Evolutionary conservation across 1,284 basidiomycete genomes (phyloP).

Genomic region (Apiotrichum siamense): DNA sequence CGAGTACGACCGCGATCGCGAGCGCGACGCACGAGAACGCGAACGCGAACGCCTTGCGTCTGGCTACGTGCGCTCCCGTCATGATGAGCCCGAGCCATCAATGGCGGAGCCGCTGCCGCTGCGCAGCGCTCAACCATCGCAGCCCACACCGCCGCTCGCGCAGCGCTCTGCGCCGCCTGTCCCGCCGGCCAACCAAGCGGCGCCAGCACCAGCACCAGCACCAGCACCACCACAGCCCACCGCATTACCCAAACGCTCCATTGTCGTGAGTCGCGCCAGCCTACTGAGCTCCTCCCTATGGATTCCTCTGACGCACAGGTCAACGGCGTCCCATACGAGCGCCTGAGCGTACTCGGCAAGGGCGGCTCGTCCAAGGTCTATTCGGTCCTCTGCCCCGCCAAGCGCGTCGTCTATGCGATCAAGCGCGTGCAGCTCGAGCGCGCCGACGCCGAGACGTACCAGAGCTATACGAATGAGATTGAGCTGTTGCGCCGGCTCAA

Average conservation of each 20-base stretch:
- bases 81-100: too few relatives aligned
- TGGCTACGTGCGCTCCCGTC: too few relatives aligned
- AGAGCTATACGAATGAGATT: conserved; percentile 92
- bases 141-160: not conserved
- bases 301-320: conserved; percentile 48
- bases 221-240: not conserved
- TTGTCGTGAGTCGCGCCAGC: conserved; percentile 18
- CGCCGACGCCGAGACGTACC: conserved; percentile 76
- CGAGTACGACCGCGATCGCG: not conserved
- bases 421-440: conserved; percentile 82
- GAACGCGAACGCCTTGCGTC: too few relatives aligned
- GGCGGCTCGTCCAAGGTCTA: conserved; percentile 92
- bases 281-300: not conserved
- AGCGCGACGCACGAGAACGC: too few relatives aligned
- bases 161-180: not conserved
- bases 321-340: conserved; percentile 73
- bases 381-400: conserved; percentile 68
- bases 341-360: conserved; percentile 79
- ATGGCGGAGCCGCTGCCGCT: too few relatives aligned
- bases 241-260: conserved; percentile 18
- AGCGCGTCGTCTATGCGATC: conserved; percentile 71
- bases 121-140: not conserved
- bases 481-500: conserved; percentile 74
- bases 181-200: not conserved
- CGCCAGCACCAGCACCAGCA: not conserved